Percentiles rank a stretch among this genome's conserved stretches.
These are phyloP conservation scores for Triadica sebifera DNA, from an alignment of 345 rosid species.

Conservation along the genomic window DNA sequence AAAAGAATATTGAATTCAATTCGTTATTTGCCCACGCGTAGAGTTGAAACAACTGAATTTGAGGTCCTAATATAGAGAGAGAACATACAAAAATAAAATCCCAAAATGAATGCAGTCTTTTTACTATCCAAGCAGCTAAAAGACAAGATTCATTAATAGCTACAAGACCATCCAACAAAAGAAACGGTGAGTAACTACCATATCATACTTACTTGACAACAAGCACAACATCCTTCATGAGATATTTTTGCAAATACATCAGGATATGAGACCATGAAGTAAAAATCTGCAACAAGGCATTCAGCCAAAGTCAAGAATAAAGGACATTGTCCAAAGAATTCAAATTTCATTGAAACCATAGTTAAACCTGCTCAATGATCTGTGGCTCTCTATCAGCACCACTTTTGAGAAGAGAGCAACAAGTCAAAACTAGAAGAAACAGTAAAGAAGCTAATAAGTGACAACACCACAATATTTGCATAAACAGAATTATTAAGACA, in stretches of 20 bases:
- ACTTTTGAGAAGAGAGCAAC: slow-evolving; percentile 49
- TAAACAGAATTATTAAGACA: neutral
- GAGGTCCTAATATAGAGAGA: neutral
- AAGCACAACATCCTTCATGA: slow-evolving; percentile 41
- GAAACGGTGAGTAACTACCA: neutral
- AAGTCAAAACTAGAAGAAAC: neutral
- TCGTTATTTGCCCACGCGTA: neutral
- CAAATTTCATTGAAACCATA: slow-evolving; percentile 7
- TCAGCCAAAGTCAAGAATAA: neutral
- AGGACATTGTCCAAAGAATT: neutral
- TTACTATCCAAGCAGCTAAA: neutral
- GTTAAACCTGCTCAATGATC: slow-evolving; percentile 77
- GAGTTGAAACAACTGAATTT: neutral
- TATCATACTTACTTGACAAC: slow-evolving; percentile 58
- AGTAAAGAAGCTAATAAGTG: neutral
- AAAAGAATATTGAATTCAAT: neutral
- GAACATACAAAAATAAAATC: neutral
- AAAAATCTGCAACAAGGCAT: slow-evolving; percentile 60
- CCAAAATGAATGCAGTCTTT: neutral
- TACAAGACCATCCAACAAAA: neutral
- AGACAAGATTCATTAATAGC: neutral
- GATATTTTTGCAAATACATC: slow-evolving; percentile 68
- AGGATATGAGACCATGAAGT: slow-evolving; percentile 65
- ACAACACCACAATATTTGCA: neutral
- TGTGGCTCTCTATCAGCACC: slow-evolving; percentile 91